Evolutionary conservation across 495 filamentous ascomycete species (phyloP).

Genomic region (Penicillium turbatum): DNA sequence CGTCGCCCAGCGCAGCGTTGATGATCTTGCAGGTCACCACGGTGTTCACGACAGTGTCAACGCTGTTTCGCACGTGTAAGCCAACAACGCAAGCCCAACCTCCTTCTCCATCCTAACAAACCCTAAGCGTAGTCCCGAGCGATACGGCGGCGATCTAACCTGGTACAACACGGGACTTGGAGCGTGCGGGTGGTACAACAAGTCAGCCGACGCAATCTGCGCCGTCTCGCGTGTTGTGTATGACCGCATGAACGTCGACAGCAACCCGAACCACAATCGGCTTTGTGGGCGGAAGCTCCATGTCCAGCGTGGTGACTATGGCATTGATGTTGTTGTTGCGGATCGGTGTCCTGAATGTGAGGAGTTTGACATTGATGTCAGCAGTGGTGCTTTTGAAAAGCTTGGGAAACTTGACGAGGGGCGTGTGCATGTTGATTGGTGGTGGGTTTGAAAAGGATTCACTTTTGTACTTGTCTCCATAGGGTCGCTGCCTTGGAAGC

Average conservation of each 20-base stretch:
- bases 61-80: too few species aligned
- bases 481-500: too few species aligned
- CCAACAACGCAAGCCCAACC: too few species aligned
- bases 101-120: too few species aligned
- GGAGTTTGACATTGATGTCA: constrained; percentile 64
- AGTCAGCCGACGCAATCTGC: constrained; percentile 52
- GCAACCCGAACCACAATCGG: constrained; percentile 65
- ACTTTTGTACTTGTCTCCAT: constrained; percentile 16
- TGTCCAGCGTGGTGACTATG: constrained; percentile 48
- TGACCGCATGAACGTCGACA: constrained; percentile 52
- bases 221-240: constrained; percentile 65
- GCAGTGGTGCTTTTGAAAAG: constrained; percentile 52
- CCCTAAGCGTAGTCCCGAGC: not conserved
- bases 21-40: too few species aligned
- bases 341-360: constrained; percentile 69
- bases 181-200: constrained; percentile 61
- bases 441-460: constrained; percentile 51
- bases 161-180: constrained; percentile 68
- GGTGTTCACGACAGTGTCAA: too few species aligned
- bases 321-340: constrained; percentile 65
- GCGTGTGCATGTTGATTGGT: constrained; percentile 60
- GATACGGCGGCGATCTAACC: constrained; percentile 55
- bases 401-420: constrained; percentile 55
- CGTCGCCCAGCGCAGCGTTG: too few species aligned
- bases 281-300: constrained; percentile 64